Evolutionary conservation across 2,329 filamentous ascomycete genomes (phyloP).

Genomic region (Neonectria magnoliae): DNA sequence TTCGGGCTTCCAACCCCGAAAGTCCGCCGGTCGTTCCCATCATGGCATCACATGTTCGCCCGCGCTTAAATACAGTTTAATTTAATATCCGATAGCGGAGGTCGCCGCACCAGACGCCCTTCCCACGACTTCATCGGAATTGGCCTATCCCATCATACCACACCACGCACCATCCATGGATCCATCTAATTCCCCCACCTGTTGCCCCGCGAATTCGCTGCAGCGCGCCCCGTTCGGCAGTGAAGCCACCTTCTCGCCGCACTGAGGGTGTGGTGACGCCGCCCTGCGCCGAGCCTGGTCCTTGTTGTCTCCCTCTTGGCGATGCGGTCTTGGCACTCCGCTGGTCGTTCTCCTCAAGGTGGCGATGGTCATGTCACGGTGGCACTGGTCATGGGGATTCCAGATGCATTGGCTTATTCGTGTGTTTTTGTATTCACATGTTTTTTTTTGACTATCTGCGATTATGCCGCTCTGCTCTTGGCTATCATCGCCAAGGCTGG

Average conservation of each 20-base stretch:
- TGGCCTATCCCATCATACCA: constrained; percentile 3
- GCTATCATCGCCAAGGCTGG: background rate
- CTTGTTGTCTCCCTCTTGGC: background rate
- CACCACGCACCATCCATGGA: background rate
- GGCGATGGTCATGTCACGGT: constrained; percentile 8
- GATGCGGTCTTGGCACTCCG: background rate
- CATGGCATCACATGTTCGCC: background rate
- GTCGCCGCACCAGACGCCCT: background rate
- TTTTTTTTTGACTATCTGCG: background rate
- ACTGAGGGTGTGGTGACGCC: background rate
- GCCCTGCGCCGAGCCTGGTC: background rate
- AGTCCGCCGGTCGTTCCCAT: background rate
- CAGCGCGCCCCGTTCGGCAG: background rate
- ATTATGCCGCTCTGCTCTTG: background rate
- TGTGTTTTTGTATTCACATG: constrained; percentile 23
- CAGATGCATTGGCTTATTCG: constrained; percentile 7
- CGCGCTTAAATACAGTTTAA: background rate
- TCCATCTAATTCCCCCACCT: background rate
- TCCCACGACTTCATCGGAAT: background rate
- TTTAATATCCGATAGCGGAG: constrained; percentile 21
- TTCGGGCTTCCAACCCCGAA: background rate
- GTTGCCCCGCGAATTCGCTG: constrained; percentile 1
- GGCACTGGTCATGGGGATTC: constrained; percentile 23
- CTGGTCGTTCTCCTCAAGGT: background rate
- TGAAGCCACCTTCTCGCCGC: background rate